These are phyloP conservation scores for Monilinia polystroma DNA, from an alignment of 2,329 filamentous ascomycete species.

Conservation along the genomic window DNA sequence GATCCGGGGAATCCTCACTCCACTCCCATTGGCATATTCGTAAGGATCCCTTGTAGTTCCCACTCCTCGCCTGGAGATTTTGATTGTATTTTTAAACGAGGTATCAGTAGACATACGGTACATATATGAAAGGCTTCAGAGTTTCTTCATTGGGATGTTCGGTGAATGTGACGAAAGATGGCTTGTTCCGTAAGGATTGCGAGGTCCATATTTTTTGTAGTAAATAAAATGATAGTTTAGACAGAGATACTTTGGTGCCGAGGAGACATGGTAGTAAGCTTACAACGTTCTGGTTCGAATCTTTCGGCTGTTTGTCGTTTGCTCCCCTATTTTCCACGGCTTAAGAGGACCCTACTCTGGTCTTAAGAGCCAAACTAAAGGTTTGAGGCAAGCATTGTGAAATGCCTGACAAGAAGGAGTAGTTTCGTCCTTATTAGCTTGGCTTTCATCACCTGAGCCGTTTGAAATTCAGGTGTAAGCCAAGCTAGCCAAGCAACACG, in stretches of 20 bases:
- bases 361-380: neutral
- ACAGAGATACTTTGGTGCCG: neutral
- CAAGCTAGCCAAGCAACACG: slow-evolving; percentile 19
- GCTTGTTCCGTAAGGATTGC: neutral
- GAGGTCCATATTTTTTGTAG: neutral
- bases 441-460: slow-evolving; percentile 5
- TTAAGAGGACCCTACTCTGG: neutral
- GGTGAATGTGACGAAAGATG: neutral
- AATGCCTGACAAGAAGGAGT: neutral
- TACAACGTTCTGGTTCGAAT: slow-evolving; percentile 15
- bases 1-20: slow-evolving; percentile 6
- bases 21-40: neutral
- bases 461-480: slow-evolving; percentile 12
- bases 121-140: slow-evolving; percentile 8
- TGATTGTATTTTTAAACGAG: neutral
- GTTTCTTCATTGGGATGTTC: slow-evolving; percentile 1
- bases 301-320: neutral
- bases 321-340: neutral
- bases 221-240: neutral
- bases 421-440: neutral
- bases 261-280: slow-evolving; percentile 22
- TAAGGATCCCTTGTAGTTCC: slow-evolving; percentile 2
- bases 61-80: neutral
- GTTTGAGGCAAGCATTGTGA: neutral
- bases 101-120: neutral